These are phyloP conservation scores for Gamarada debralockiae DNA, from an alignment of 495 filamentous ascomycete genomes.

Conservation along the genomic window DNA sequence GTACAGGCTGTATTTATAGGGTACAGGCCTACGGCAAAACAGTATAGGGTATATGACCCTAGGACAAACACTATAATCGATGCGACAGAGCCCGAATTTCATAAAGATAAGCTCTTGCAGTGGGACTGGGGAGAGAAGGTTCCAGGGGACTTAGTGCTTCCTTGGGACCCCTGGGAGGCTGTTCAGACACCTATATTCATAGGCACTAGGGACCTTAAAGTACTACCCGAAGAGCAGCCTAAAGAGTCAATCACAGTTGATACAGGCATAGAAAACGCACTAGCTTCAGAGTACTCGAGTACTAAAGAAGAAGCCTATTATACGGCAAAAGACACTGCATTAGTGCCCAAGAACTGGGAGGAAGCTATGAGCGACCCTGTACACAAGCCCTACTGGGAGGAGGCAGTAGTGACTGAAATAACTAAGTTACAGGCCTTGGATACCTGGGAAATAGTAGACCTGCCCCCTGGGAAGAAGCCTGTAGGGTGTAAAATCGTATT, in stretches of 20 bases:
- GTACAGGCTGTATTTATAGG: neutral
- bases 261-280: neutral
- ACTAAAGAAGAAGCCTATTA: too few relatives aligned
- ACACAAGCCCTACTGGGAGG: neutral
- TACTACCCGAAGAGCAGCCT: neutral
- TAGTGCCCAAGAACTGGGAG: neutral
- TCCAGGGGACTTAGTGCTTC: neutral
- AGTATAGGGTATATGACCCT: conserved; percentile 8
- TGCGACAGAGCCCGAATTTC: neutral
- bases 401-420: neutral
- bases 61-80: neutral
- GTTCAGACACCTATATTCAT: too few relatives aligned
- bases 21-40: conserved; percentile 2
- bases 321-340: neutral
- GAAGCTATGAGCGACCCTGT: neutral
- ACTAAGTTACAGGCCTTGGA: neutral
- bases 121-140: neutral
- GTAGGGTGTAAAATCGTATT: neutral
- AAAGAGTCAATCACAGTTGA: neutral
- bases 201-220: neutral
- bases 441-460: neutral
- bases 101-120: neutral
- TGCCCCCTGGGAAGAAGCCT: neutral
- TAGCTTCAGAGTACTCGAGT: neutral
- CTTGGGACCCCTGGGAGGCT: neutral